Conservation (phyloP, 2,329 filamentous ascomycete genomes). For the Verticillium zaregamsianum region DNA sequence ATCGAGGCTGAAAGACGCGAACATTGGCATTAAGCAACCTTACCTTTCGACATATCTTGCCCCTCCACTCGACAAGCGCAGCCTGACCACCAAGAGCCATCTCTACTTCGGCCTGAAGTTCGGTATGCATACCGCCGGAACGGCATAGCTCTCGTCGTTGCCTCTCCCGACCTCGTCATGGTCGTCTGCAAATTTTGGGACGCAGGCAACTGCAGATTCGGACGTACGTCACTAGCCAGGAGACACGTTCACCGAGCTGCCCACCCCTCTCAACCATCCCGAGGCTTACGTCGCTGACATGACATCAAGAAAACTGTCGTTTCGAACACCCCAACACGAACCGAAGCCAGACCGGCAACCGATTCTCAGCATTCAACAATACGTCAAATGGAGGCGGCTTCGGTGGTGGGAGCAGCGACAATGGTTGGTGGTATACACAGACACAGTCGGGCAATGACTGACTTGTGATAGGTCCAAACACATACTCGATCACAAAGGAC, state of each 20-base stretch:
- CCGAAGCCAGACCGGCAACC: slow-evolving; percentile 14
- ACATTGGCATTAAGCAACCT: neutral
- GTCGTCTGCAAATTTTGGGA: slow-evolving; percentile 43
- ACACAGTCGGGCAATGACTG: neutral
- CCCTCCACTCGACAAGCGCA: neutral
- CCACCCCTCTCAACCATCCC: neutral
- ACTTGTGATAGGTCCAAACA: slow-evolving; percentile 15
- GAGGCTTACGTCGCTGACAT: neutral
- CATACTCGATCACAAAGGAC: slow-evolving; percentile 52
- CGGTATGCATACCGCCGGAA: neutral
- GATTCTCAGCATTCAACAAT: slow-evolving; percentile 13
- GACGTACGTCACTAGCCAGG: slow-evolving; percentile 34
- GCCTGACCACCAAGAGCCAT: neutral
- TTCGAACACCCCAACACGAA: slow-evolving; percentile 46
- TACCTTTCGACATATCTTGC: neutral
- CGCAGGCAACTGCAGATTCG: slow-evolving; percentile 48
- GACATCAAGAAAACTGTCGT: slow-evolving; percentile 41
- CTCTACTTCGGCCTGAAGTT: neutral
- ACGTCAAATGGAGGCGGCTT: slow-evolving; percentile 10
- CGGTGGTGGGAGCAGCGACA: slow-evolving; percentile 6
- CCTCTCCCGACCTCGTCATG: slow-evolving; percentile 21
- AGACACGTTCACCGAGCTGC: neutral
- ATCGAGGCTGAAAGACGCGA: neutral
- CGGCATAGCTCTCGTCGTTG: neutral
- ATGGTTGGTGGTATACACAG: slow-evolving; percentile 4